A percentile compares a stretch with the other conserved stretches of the same genome.
Conservation (phyloP, 2,329 filamentous ascomycete genomes). For the Exophiala viscosa region DNA sequence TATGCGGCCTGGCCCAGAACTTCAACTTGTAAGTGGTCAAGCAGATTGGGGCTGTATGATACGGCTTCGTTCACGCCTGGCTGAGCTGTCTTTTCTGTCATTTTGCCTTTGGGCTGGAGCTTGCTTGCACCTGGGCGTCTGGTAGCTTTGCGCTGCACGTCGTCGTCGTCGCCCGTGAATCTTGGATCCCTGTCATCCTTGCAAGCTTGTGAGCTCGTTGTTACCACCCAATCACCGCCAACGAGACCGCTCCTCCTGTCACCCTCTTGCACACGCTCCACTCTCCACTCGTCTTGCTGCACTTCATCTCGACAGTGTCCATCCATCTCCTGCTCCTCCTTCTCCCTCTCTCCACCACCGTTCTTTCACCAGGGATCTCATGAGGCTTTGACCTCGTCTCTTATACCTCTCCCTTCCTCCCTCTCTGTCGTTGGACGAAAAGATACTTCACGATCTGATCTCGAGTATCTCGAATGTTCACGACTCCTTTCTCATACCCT, state of each 20-base stretch:
- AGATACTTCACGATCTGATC: constrained; percentile 24
- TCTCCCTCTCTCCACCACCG: constrained; percentile 12
- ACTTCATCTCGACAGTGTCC: constrained; percentile 17
- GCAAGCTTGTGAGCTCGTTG: constrained; percentile 23
- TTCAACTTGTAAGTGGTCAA: not conserved
- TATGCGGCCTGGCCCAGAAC: not conserved
- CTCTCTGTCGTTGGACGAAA: constrained; percentile 22
- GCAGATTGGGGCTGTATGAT: not conserved
- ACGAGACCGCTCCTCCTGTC: constrained; percentile 13
- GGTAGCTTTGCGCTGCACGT: constrained; percentile 18
- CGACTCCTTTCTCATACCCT: constrained; percentile 21
- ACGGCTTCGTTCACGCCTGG: not conserved
- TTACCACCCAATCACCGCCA: constrained; percentile 19
- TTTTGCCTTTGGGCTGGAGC: not conserved
- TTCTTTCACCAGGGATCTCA: constrained; percentile 12
- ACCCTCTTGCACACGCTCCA: constrained; percentile 23
- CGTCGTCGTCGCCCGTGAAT: constrained; percentile 11
- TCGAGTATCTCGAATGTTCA: constrained; percentile 26
- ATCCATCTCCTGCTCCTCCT: constrained; percentile 19
- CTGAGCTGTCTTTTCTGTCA: constrained; percentile 2
- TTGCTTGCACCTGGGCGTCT: not conserved
- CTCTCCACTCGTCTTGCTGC: constrained; percentile 18
- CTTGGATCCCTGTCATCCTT: constrained; percentile 19
- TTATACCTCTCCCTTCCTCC: constrained; percentile 19
- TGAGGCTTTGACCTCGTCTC: constrained; percentile 24